Conservation (phyloP, 1,284 basidiomycete species). For the Cryptococcus sp. region DNA sequence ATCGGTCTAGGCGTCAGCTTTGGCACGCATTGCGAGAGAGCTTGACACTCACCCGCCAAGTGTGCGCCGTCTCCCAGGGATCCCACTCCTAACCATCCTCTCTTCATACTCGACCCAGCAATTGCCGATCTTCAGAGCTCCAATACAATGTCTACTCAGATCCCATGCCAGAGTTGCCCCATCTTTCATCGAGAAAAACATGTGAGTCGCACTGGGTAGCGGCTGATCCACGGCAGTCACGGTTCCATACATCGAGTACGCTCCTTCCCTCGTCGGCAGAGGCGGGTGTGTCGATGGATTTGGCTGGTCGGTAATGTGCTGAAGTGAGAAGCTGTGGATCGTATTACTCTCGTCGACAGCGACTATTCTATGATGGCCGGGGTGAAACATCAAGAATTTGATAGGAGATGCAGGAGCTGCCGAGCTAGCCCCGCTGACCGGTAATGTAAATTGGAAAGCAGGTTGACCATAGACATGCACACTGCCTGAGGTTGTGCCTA, state of each 20-base stretch:
- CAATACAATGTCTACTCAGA: conserved; percentile 60
- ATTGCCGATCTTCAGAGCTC: conserved; percentile 63
- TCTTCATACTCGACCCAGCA: conserved; percentile 72
- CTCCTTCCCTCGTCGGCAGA: conserved; percentile 29
- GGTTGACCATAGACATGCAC: conserved; percentile 43
- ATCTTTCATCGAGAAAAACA: conserved; percentile 45
- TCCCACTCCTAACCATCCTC: conserved; percentile 58
- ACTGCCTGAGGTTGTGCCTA: conserved; percentile 53
- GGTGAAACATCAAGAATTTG: conserved; percentile 46
- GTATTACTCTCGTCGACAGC: conserved; percentile 40
- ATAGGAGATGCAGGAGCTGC: conserved; percentile 20
- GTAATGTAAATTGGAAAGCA: conserved; percentile 42
- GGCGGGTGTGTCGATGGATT: conserved; percentile 32
- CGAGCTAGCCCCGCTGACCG: conserved; percentile 23
- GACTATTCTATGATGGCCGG: conserved; percentile 40
- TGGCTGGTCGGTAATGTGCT: conserved; percentile 29
- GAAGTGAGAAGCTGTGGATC: conserved; percentile 36
- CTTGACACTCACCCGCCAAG: conserved; percentile 46
- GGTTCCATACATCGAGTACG: conserved; percentile 27
- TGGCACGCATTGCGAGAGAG: conserved; percentile 5
- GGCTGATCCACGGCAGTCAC: conserved; percentile 40
- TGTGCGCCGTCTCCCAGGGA: conserved; percentile 51
- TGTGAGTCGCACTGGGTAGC: conserved; percentile 36
- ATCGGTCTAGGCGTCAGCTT: conserved; percentile 47
- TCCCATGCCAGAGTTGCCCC: conserved; percentile 60